These are phyloP conservation scores for Tremella fuciformis DNA, from an alignment of 768 basidiomycete species.

Conservation along the genomic window DNA sequence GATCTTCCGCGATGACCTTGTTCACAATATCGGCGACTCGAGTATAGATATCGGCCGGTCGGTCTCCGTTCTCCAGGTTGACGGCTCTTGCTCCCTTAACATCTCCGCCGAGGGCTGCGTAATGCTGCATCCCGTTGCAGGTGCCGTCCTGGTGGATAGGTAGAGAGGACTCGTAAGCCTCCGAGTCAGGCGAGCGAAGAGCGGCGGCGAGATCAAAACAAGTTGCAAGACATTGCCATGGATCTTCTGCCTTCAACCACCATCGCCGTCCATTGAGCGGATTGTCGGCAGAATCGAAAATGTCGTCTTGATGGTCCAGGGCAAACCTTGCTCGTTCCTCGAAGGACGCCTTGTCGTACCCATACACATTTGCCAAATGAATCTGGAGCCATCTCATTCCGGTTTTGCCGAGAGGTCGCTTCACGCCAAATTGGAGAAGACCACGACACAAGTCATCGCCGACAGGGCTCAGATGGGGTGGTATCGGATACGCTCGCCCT, in stretches of 20 bases:
- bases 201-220: conserved; percentile 86
- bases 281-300: conserved; percentile 76
- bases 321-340: conserved; percentile 84
- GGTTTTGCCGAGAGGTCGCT: conserved; percentile 72
- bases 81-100: conserved; percentile 82
- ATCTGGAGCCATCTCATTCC: conserved; percentile 95
- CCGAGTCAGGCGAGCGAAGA: conserved; percentile 65
- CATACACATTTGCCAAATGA: conserved; percentile 86
- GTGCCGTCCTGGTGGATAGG: conserved; percentile 98
- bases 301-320: conserved; percentile 66
- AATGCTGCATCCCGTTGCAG: conserved; percentile 97
- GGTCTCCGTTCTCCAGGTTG: conserved; percentile 76
- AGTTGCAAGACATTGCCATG: conserved; percentile 93
- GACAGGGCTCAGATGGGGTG: conserved; percentile 90
- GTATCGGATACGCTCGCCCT: conserved; percentile 93
- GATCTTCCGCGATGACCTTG: conserved; percentile 56
- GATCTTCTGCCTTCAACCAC: conserved; percentile 91
- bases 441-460: conserved; percentile 88
- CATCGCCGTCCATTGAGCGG: conserved; percentile 75
- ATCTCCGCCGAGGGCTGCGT: conserved; percentile 95
- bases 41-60: conserved; percentile 92
- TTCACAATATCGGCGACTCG: conserved; percentile 86
- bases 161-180: conserved; percentile 63
- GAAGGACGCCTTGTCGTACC: conserved; percentile 91
- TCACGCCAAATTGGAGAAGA: conserved; percentile 75